Conservation (phyloP, 331 rosid species). For the Pyrus hybrid region DNA sequence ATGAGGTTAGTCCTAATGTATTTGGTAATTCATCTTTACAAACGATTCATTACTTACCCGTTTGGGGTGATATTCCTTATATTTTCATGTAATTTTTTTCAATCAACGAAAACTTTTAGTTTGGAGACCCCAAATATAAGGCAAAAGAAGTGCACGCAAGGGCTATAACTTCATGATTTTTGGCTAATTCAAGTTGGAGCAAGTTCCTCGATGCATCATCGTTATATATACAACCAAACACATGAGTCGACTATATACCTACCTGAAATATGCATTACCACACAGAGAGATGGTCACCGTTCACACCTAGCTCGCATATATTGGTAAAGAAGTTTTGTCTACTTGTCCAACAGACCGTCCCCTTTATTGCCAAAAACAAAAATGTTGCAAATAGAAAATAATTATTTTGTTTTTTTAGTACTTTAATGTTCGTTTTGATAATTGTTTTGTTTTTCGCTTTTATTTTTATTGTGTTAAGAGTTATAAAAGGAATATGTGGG, state of each 20-base stretch:
- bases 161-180: not conserved
- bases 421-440: no score
- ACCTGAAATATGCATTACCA: not conserved
- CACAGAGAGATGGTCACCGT: not conserved
- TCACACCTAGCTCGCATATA: not conserved
- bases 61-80: no score
- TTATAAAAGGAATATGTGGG: no score
- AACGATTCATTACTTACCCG: no score
- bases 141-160: not conserved
- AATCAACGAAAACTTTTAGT: not conserved
- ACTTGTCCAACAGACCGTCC: constrained; percentile 6
- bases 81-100: no score
- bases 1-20: no score
- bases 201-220: not conserved
- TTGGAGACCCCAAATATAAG: not conserved
- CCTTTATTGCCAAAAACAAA: no score
- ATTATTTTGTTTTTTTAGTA: no score
- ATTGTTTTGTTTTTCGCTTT: no score
- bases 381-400: no score
- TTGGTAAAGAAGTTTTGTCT: constrained; percentile 5
- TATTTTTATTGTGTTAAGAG: no score
- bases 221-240: not conserved
- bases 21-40: no score
- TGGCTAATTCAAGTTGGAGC: constrained; percentile 1
- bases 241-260: not conserved